Percentiles rank a stretch among this genome's conserved stretches.
These are phyloP conservation scores for Oryza officinalis DNA, from an alignment of 176 grass and related monocot genomes.

Conservation along the genomic window DNA sequence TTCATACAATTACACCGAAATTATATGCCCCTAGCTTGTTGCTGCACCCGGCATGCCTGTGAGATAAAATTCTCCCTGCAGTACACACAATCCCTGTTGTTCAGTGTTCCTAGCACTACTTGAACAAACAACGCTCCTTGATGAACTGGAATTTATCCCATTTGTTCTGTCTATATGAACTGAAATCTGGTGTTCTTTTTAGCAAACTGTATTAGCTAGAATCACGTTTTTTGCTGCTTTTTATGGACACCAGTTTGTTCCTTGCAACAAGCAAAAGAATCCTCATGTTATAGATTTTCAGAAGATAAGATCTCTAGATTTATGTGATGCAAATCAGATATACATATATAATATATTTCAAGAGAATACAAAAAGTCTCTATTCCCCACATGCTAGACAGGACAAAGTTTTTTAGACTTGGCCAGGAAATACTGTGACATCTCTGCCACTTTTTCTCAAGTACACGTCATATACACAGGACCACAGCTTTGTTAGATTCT, in stretches of 20 bases:
- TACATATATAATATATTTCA: background rate
- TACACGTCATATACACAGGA: background rate
- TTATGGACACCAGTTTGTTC: background rate
- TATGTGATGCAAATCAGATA: background rate
- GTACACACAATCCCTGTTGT: background rate
- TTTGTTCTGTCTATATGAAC: background rate
- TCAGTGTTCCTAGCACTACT: background rate
- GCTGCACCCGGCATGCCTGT: too few relatives aligned
- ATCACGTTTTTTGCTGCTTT: background rate
- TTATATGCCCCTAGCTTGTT: too few relatives aligned
- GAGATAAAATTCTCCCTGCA: background rate
- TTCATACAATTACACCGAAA: too few relatives aligned
- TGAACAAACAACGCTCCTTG: background rate
- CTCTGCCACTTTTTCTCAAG: conserved; percentile 21
- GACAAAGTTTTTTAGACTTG: conserved; percentile 8
- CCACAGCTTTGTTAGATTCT: conserved; percentile 42
- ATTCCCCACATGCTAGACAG: conserved; percentile 4
- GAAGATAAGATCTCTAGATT: background rate
- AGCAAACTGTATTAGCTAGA: background rate
- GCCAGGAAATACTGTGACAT: background rate
- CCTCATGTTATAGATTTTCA: background rate
- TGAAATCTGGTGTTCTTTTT: background rate
- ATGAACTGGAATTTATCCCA: background rate
- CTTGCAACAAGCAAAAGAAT: background rate
- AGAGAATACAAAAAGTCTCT: background rate